Evolutionary conservation across 2,329 filamentous ascomycete species (phyloP), one percentile per base, ranked within the genome.

Genomic region (Corinectria fuckeliana): DNA sequence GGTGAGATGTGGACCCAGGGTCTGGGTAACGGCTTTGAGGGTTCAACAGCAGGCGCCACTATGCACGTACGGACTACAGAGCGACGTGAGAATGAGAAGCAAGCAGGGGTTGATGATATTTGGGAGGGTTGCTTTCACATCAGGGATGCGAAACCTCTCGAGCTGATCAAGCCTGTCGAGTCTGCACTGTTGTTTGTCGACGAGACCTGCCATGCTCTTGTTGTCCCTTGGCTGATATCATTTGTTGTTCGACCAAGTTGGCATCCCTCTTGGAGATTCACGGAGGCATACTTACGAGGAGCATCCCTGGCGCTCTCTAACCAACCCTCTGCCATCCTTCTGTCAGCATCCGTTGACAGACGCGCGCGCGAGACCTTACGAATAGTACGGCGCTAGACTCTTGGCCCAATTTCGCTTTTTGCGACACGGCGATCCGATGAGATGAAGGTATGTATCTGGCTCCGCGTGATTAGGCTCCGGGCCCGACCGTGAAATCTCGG

Each of bases 61-160:
- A n/a, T 36, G 32, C 32, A 36, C 32, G 55, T 48, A 50, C 23
- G 47, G 39, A 49, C 48, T 48, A 50, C 23, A 51, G 39, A 49
- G 41, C 32, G 48, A 52, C 41, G 48, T 48, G 49, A 47, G 23
- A 45, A 50, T 18, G 39, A 50, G 42, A 39, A 45, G 45, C 61
- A 39, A 45, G 45, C 61, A 65, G 61, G 67, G 65, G 54, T 55
- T 60, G 42, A 55, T 59, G 64, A 69, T 57, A 69, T 69, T 69
- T 47, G 41, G 52, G 54, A 59, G 63, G 65, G 67, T 58, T 30
- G 53, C 53, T 56, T 50, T 54, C 52, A 59, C 32, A 16, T 7
- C 66, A 70, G 55, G 68, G 68, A 52, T 68, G 21, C 58, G 62
- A 65, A 70, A 70, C 68, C 49, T 47, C 47, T 49, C 48, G 60